These are phyloP conservation scores for Juncus inflexus DNA, from an alignment of 176 grass and related monocot genomes.

Conservation along the genomic window DNA sequence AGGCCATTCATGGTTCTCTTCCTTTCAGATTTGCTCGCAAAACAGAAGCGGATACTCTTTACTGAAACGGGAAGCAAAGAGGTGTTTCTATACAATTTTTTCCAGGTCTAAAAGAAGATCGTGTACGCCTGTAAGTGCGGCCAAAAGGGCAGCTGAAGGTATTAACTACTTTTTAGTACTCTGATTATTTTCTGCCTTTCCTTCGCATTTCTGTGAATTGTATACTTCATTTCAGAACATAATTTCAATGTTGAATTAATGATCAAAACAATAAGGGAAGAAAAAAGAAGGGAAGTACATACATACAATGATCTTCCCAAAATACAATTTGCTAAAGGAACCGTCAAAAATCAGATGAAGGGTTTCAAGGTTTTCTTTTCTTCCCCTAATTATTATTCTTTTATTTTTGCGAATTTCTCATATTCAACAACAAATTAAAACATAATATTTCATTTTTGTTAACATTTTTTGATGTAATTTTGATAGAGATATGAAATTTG, in stretches of 20 bases:
- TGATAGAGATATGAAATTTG: constrained; percentile 75
- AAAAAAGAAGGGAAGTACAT: constrained; percentile 89
- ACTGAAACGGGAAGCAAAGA: constrained; percentile 32
- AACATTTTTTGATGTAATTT: constrained; percentile 15
- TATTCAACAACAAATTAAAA: no score
- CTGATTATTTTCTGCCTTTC: no score
- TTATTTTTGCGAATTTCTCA: background rate
- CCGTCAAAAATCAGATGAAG: constrained; percentile 89
- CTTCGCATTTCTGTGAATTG: no score
- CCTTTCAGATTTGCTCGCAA: no score
- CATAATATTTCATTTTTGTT: no score
- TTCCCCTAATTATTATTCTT: constrained; percentile 11
- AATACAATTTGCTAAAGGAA: constrained; percentile 92
- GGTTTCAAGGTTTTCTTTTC: constrained; percentile 91
- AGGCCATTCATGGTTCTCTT: background rate
- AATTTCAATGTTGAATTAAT: constrained; percentile 37
- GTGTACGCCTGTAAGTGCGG: constrained; percentile 74
- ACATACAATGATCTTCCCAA: constrained; percentile 84
- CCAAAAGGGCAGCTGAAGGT: constrained; percentile 83
- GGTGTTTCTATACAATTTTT: constrained; percentile 30
- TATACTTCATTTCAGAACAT: no score
- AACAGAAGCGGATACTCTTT: constrained; percentile 45
- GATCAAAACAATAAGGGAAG: no score
- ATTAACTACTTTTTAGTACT: background rate
- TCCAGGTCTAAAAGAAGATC: constrained; percentile 71